These are phyloP conservation scores for Parastagonospora avenae DNA, from an alignment of 2,329 filamentous ascomycete species.

Conservation along the genomic window DNA sequence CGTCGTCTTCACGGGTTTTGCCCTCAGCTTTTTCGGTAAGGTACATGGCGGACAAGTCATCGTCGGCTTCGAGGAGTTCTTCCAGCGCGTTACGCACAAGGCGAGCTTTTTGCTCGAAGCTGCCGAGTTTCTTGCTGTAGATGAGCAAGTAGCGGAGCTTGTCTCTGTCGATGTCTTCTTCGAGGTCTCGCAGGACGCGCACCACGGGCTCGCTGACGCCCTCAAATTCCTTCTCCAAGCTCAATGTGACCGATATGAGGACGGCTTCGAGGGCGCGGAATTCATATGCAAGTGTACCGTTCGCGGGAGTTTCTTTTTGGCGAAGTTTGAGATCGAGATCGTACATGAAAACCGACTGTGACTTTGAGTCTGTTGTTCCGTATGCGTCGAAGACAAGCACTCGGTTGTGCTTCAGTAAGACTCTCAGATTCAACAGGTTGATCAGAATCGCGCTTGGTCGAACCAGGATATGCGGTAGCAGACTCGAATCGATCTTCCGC, in stretches of 20 bases:
- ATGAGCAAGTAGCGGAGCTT: slow-evolving; percentile 90
- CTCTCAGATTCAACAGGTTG: slow-evolving; percentile 93
- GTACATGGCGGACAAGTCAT: slow-evolving; percentile 95
- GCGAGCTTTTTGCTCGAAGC: slow-evolving; percentile 96
- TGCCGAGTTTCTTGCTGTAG: slow-evolving; percentile 92
- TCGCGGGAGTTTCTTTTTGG: slow-evolving; percentile 68
- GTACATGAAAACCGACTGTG: slow-evolving; percentile 97
- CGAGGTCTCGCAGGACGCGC: slow-evolving; percentile 82
- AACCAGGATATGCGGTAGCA: slow-evolving; percentile 92
- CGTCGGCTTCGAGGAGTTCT: slow-evolving; percentile 92
- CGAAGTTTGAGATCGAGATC: slow-evolving; percentile 91
- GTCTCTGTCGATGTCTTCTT: slow-evolving; percentile 95
- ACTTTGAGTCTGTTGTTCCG: slow-evolving; percentile 90
- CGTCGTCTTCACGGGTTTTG: slow-evolving; percentile 73
- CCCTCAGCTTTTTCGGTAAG: slow-evolving; percentile 85
- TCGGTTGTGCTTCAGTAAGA: slow-evolving; percentile 91
- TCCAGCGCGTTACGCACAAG: slow-evolving; percentile 94
- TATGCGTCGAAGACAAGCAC: slow-evolving; percentile 97
- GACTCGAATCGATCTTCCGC: slow-evolving; percentile 95
- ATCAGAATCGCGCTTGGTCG: slow-evolving; percentile 92
- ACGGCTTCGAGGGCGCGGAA: slow-evolving; percentile 95
- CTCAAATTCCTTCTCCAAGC: slow-evolving; percentile 92
- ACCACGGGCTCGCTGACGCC: slow-evolving; percentile 92
- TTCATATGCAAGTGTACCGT: slow-evolving; percentile 78
- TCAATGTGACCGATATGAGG: slow-evolving; percentile 88